Evolutionary conservation across 306 rosid species (phyloP), one percentile per base, ranked within the genome.

Genomic region (Vigna mungo): DNA sequence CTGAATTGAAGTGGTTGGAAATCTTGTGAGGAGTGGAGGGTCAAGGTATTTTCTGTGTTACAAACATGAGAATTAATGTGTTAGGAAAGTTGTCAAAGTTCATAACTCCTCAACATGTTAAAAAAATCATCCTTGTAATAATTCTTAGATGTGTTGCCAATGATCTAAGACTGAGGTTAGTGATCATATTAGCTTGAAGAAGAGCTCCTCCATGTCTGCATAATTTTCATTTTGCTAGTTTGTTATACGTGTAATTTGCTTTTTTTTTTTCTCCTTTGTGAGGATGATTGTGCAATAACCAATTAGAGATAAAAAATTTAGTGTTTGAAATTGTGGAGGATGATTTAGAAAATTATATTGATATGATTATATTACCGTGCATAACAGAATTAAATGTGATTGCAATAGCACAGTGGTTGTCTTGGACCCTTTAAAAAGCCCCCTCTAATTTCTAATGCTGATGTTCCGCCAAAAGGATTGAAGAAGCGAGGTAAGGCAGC

Each of bases 331-430:
- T 74, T 6, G 17, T 56, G 69, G 7, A 62, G 66, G 60, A 15
- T 72, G 43, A 27, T 32, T 53, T 78, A 27, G 54, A 34, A 10
- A 73, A 61, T 53, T 17, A 37, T 14, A 30, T 65, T 18, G 30
- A 54, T 20, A 20, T 54, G 60, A 68, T 71, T 76, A 70, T 84
- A 73, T 74, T 74, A 74, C 79, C 85, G 81, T 89, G 67, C 84
- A 76, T 94, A 86, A 90, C 90, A 83, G 96, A 90, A 88, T 68
- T 55, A 71, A 82, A 75, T 76, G 82, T 89, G 84, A 74, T 95
- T 94, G 96, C 76, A 89, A 94, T 97, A 95, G 99, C 88, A 93
- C 97, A 95, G 99, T 89, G 97, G 96, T 87, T 95, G 99, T 89
- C 85, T 95, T 88, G 91, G 89, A 68, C 84, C 92, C 90, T 78